Conservation (phyloP, 179 eudicot genomes). For the Corrigiola litoralis region DNA sequence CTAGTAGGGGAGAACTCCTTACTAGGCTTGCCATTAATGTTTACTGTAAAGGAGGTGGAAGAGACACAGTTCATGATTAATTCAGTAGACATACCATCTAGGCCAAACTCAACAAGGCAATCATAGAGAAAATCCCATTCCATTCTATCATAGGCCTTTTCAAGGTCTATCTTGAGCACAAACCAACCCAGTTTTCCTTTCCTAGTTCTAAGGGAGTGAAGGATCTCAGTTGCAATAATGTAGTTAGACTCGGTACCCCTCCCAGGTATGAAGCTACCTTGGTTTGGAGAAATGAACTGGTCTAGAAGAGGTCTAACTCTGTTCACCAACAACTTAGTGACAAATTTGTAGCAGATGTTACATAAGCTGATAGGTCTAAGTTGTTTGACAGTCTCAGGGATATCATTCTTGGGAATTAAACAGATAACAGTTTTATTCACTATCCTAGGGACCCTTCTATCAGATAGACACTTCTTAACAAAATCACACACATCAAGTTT, state of each 20-base stretch:
- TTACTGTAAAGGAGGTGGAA: background rate
- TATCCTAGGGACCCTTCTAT: background rate
- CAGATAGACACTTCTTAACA: background rate
- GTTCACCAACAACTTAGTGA: no score
- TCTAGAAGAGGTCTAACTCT: background rate
- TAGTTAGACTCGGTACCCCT: background rate
- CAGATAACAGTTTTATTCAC: background rate
- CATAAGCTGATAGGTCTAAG: background rate
- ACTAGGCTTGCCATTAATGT: background rate
- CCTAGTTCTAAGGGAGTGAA: background rate
- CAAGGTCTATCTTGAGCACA: no score
- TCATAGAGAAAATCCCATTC: no score
- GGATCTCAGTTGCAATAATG: background rate
- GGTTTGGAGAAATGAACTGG: background rate
- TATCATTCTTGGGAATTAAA: background rate
- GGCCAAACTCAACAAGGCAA: no score
- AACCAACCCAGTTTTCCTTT: background rate
- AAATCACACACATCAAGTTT: background rate
- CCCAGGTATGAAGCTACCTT: background rate
- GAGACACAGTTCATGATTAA: background rate
- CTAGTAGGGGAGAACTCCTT: background rate
- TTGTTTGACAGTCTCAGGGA: background rate
- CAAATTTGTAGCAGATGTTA: background rate
- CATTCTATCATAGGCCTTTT: no score
- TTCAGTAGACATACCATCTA: no score